Base-by-base conservation (phyloP, 192 early-diverging fungal genomes). In the Pilaira anomala region DNA sequence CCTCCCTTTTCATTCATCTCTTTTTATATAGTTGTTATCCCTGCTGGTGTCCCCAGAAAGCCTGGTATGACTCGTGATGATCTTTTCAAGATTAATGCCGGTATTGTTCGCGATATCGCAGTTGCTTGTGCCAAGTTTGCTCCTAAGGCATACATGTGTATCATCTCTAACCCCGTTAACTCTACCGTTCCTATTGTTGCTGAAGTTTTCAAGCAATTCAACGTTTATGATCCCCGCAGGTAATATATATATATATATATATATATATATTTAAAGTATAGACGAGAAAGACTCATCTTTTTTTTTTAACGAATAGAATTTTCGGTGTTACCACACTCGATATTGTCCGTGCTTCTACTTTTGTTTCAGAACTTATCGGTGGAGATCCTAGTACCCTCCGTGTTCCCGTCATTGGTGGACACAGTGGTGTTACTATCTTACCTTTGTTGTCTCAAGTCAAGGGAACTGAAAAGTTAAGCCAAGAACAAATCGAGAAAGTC, bases 41-140 rank as follows among this genome's bases (percentile, higher is more conserved):
- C 97, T 25, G 96, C 95, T 65, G 95, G 96, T 74, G 91, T 98
- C 14, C 96, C 96, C 58, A 88, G 96, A 73, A 98, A 98, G 89
- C 96, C 95, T 59, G 96, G 95, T 60, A 98, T 98, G 96, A 94
- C 95, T 63, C 91, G 96, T 75, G 95, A 98, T 75, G 96, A 98
- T 66, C 81, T 98, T 65, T 98, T 98, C 91, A 98, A 97, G 85
- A 93, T 85, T 81, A 96, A 96, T 76, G 94, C 92, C 65, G 83
- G 88, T 54, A 96, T 96, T 71, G 90, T 93, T 66, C 85, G 84
- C 64, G 83, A 73, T 63, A 83, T 94, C 42, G 92, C 94, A 66
- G 77, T 85, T 62, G 91, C 85, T 50, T 83, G 85, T 71, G 93
- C 92, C 63, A 75, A 86, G 71, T 65, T 62, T 52, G 62, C 48